Evolutionary conservation across 1,284 basidiomycete genomes (phyloP), one percentile per base, ranked within the genome.

Genomic region (Gomphus bonarii): DNA sequence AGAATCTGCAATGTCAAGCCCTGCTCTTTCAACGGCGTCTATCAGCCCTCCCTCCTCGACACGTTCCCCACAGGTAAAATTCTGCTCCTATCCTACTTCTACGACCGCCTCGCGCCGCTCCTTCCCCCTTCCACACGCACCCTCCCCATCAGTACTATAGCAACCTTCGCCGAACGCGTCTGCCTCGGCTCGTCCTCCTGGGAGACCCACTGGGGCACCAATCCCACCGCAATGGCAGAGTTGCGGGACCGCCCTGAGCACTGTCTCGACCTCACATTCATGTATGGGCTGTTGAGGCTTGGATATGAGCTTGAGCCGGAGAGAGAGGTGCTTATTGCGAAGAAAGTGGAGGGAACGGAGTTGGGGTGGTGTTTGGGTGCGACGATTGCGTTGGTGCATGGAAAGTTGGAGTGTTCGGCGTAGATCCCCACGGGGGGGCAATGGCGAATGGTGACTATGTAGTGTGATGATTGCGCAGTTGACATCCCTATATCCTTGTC

Each of bases 21-120:
- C 0, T 99, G 95, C 70, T 93, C 95, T 1, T 99, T 99, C 75
- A 88, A 92, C 64, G 95, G 95, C 38, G 92, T 97, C 30, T 98
- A 99, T 75, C 95, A 98, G 69, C 97, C 95, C 1, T 88, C 88
- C n/a, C 77, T 98, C 30, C 77, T 91, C 62, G 88, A 95, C 62
- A 88, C 91, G 5, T 98, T 98, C 80, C 78, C 82, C 3, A 69
- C 75, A 20, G 90, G 90, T 61, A 84, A 84, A 65, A 78, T 93
- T 62, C 79, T 94, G 30, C 81, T 95, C 9, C 79, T 97, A 1
- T 97, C 95, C 30, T 99, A 98, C 79, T 98, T 99, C 73, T 97
- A 93, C 74, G 95, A 98, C 75, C 89, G 97, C 42, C 77, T 97
- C 60, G 73, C 78, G 42, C 95, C 94, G 0, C 81, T 98, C 59